These are phyloP conservation scores for Brassica rapa DNA, from an alignment of 345 rosid genomes.

Conservation along the genomic window DNA sequence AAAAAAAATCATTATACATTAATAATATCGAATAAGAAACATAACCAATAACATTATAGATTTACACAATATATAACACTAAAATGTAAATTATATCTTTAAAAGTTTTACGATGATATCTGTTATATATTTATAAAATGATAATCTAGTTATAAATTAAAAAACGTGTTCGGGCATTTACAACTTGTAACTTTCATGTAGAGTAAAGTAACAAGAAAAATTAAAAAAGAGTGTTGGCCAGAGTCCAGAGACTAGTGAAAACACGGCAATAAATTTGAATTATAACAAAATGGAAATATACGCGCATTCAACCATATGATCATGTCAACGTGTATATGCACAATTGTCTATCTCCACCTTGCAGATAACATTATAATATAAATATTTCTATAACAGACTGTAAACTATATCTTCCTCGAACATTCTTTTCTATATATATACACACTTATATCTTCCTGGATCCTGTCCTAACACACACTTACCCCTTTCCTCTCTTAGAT, in stretches of 20 bases:
- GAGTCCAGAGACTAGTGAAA: constrained; percentile 18
- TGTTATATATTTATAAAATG: too few relatives aligned
- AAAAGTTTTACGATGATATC: too few relatives aligned
- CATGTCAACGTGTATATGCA: constrained; percentile 37
- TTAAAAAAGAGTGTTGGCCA: neutral
- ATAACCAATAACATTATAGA: too few relatives aligned
- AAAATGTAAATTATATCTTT: too few relatives aligned
- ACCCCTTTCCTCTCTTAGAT: neutral
- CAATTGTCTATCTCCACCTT: constrained; percentile 46
- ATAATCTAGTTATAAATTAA: too few relatives aligned
- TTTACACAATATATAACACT: too few relatives aligned
- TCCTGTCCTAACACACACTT: constrained; percentile 22
- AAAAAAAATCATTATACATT: too few relatives aligned
- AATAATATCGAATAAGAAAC: too few relatives aligned
- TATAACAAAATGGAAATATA: constrained; percentile 15
- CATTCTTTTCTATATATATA: constrained; percentile 33
- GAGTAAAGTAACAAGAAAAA: constrained; percentile 13
- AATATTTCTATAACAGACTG: neutral
- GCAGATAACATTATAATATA: neutral
- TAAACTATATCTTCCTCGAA: neutral
- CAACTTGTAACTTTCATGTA: constrained; percentile 22
- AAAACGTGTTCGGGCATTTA: constrained; percentile 5
- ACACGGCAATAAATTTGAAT: constrained; percentile 24
- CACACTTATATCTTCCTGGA: constrained; percentile 11
- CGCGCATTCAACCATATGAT: constrained; percentile 37